Conservation (phyloP, 2,329 filamentous ascomycete genomes). For the Amauroascus niger region DNA sequence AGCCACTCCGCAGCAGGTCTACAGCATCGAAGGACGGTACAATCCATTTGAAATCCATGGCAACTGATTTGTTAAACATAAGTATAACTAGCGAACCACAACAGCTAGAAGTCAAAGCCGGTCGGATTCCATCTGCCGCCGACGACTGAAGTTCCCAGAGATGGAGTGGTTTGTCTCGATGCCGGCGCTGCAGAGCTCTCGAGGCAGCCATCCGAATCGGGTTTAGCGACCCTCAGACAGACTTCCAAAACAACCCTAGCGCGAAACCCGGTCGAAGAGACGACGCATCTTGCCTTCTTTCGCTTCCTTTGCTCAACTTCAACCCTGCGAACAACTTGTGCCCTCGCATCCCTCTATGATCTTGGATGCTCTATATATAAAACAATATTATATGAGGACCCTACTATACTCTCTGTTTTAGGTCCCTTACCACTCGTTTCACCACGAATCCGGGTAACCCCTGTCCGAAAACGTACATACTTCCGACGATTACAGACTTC, state of each 20-base stretch:
- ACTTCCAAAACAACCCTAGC: constrained; percentile 8
- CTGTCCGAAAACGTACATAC: constrained; percentile 5
- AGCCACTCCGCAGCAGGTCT: constrained; percentile 1
- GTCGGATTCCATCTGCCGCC: not conserved
- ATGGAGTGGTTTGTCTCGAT: not conserved
- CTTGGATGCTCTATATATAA: not conserved
- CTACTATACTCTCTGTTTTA: not conserved
- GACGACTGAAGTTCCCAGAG: not conserved
- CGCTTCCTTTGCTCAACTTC: constrained; percentile 5
- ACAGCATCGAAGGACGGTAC: not conserved
- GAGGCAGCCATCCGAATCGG: constrained; percentile 5
- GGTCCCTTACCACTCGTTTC: not conserved
- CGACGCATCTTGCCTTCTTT: constrained; percentile 10
- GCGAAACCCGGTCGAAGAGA: constrained; percentile 8
- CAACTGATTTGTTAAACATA: not conserved
- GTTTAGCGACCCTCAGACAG: constrained; percentile 5
- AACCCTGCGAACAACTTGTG: not conserved
- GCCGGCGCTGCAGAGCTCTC: constrained; percentile 4
- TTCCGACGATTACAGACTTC: constrained; percentile 9
- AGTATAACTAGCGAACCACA: not conserved
- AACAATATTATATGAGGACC: not conserved
- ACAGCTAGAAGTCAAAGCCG: not conserved
- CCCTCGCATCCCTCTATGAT: not conserved
- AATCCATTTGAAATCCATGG: not conserved
- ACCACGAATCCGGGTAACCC: not conserved